These are phyloP conservation scores for Neurospora sp. DNA, from an alignment of 2,329 filamentous ascomycete genomes.

Conservation along the genomic window DNA sequence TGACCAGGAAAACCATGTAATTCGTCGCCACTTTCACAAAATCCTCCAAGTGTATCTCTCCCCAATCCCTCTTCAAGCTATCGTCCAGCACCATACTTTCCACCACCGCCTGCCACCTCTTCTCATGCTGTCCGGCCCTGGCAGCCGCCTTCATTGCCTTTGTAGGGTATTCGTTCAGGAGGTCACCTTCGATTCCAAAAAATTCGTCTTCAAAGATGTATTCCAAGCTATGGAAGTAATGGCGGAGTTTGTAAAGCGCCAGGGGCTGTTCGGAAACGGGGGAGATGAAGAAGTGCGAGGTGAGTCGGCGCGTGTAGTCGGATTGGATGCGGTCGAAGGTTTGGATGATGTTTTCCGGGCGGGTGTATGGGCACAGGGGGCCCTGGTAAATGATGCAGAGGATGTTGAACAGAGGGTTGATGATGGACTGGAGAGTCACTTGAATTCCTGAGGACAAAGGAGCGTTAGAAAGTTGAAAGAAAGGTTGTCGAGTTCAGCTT, in stretches of 20 bases:
- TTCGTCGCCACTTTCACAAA: background rate
- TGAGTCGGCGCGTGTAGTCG: background rate
- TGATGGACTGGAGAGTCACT: background rate
- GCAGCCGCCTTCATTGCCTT: background rate
- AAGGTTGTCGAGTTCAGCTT: too few relatives aligned
- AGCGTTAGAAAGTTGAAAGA: background rate
- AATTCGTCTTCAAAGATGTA: background rate
- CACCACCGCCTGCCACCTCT: background rate
- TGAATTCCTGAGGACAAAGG: background rate
- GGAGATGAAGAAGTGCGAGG: background rate
- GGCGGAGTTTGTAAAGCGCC: background rate
- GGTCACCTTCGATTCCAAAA: background rate
- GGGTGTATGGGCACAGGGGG: background rate
- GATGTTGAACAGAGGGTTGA: background rate
- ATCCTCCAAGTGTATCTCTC: background rate
- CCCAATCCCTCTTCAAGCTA: background rate
- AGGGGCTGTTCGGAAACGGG: background rate
- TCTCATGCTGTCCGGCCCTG: background rate
- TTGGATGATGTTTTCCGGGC: background rate
- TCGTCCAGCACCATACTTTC: background rate
- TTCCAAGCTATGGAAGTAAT: background rate
- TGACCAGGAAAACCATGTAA: background rate
- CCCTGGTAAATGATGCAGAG: background rate
- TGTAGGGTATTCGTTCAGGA: background rate
- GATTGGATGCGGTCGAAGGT: background rate